Base-by-base conservation (phyloP, 2,329 filamentous ascomycete species). In the Penicillium janthinellum region DNA sequence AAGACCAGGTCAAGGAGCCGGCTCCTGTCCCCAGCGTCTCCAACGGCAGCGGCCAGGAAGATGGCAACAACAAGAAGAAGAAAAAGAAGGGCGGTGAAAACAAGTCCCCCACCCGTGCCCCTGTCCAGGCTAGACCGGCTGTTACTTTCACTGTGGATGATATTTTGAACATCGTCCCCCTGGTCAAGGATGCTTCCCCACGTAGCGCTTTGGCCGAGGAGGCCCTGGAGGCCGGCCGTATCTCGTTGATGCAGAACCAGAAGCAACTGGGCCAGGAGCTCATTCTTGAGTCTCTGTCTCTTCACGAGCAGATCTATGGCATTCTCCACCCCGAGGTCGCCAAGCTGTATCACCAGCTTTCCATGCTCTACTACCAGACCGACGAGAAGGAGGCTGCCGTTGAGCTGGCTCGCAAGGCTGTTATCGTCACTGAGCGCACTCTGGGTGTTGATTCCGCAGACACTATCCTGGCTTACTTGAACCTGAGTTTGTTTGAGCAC, bases 241-340 rank as follows among this genome's bases (percentile, higher is more conserved):
- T 99, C 73, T 97, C 94, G n/a, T 88, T 99, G 62, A 87, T 95
- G 69, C 94, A 98, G 75, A 90, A 91, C 74, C 92, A 99, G 81
- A 94, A 91, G 80, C 95, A 97, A 78, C 86, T 99, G 48, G 95
- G 95, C 42, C 93, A 97, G 77, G 95, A 99, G 77, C 85, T 99
- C 58, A 85, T 99, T 34, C 82, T 98, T n/a, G 95, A 99, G 78
- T 97, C 93, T 39, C 81, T 99, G 61, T 96, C 95, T 48, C 82
- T 99, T 45, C 94, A 99, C 72, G 95, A 99, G 82, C 95, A 99
- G 77, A 98, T 99, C 67, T 99, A 99, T 71, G 95, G 95, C 61
- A 96, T 98, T 58, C 84, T 99, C 28, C 95, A 99, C 74, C 93
- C 95, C 1, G 95, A 99, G 78, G 94, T 98, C 60, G 95, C 94